phyloP scores from a whole-genome alignment of 2,329 filamentous ascomycete species.

The Drechslerella dactyloides region DNA sequence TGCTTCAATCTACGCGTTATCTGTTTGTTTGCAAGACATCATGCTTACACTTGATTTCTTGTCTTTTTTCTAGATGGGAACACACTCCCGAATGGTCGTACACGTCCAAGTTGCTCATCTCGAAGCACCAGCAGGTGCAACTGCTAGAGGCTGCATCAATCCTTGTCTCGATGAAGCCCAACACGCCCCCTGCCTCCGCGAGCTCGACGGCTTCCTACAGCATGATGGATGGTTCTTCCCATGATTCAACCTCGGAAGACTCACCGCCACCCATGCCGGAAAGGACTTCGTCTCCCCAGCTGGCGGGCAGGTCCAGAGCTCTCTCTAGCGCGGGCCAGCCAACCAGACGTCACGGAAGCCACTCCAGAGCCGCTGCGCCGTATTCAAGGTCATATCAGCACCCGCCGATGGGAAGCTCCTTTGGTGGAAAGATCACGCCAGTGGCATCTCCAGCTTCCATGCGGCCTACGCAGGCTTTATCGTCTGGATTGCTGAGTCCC shows the following conservation, averaged over 20 bases:
- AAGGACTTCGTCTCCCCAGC: conserved; percentile 57
- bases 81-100: conserved; percentile 97
- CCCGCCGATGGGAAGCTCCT: conserved; percentile 46
- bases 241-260: conserved; percentile 81
- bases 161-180: conserved; percentile 83
- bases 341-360: conserved; percentile 54
- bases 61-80: conserved; percentile 79
- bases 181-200: conserved; percentile 70
- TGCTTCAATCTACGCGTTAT: conserved; percentile 59
- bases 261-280: conserved; percentile 88
- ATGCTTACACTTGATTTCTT: conserved; percentile 56
- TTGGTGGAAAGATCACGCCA: conserved; percentile 58
- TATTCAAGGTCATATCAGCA: conserved; percentile 49
- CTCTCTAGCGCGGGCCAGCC: conserved; percentile 50
- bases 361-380: conserved; percentile 51
- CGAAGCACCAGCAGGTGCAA: conserved; percentile 99
- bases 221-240: conserved; percentile 63
- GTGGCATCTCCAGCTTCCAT: conserved; percentile 63
- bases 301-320: conserved; percentile 62
- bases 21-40: conserved; percentile 56
- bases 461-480: conserved; percentile 57
- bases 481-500: conserved; percentile 32
- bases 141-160: conserved; percentile 96
- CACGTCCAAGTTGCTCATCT: conserved; percentile 97
- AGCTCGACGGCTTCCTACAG: conserved; percentile 51